phyloP scores from a whole-genome alignment of 306 rosid genomes.

The Sicyos edulis region DNA sequence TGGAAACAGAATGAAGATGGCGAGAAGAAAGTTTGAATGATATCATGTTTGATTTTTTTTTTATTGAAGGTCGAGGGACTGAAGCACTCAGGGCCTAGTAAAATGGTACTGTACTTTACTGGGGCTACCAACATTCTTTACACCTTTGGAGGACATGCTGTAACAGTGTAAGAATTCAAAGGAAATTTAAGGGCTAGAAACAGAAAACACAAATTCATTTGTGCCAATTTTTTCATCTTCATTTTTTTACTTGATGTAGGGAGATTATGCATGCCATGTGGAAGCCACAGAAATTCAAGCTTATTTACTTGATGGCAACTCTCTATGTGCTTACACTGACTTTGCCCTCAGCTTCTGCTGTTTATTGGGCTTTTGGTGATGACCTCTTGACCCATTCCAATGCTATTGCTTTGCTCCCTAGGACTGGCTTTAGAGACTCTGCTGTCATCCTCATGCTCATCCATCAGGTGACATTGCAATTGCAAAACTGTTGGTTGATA shows the following conservation, averaged over 20 bases:
- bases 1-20: neutral
- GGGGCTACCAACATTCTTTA: slow-evolving; percentile 98
- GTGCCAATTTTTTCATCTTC: slow-evolving; percentile 2
- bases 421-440: slow-evolving; percentile 58
- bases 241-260: slow-evolving; percentile 32
- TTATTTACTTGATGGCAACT: slow-evolving; percentile 83
- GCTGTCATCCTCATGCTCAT: slow-evolving; percentile 96
- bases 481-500: no score
- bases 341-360: slow-evolving; percentile 87
- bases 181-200: neutral
- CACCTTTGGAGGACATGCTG: slow-evolving; percentile 98
- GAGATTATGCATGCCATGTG: slow-evolving; percentile 99
- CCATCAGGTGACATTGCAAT: slow-evolving; percentile 57
- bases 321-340: slow-evolving; percentile 84
- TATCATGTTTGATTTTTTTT: neutral
- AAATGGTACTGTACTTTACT: slow-evolving; percentile 85
- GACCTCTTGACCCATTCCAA: slow-evolving; percentile 79
- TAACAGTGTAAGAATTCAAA: slow-evolving; percentile 67
- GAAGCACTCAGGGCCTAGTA: slow-evolving; percentile 87
- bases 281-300: slow-evolving; percentile 96
- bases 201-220: neutral
- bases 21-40: slow-evolving; percentile 8
- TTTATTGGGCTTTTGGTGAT: slow-evolving; percentile 97
- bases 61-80: slow-evolving; percentile 66
- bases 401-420: slow-evolving; percentile 84